Conservation (phyloP, 106 monocot genomes). For the Dioscorea alata region DNA sequence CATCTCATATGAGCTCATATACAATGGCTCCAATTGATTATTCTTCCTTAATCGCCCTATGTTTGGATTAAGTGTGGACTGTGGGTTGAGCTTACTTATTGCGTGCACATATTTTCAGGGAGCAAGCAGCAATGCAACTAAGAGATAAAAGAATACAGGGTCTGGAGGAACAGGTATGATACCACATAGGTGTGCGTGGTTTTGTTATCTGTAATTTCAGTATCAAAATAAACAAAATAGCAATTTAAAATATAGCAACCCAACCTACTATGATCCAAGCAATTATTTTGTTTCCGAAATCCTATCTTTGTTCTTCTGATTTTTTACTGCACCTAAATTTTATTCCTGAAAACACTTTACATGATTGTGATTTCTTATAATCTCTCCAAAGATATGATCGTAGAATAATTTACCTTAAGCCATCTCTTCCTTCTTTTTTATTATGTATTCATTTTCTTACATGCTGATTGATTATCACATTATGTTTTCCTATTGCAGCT, state of each 20-base stretch:
- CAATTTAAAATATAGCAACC: not conserved
- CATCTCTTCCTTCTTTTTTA: not conserved
- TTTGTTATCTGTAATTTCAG: not conserved
- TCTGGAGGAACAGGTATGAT: conserved; percentile 54
- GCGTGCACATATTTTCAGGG: conserved; percentile 17
- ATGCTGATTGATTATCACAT: not conserved
- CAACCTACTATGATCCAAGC: too few relatives aligned
- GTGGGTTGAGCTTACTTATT: not conserved
- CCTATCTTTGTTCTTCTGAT: not conserved
- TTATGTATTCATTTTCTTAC: not conserved
- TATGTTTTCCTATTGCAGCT: conserved; percentile 27
- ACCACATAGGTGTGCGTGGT: not conserved
- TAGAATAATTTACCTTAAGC: not conserved
- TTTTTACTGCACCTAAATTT: not conserved
- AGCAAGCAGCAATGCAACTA: conserved; percentile 23
- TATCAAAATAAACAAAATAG: not conserved
- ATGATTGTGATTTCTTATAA: not conserved
- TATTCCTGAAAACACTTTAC: not conserved
- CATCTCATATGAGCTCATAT: not conserved
- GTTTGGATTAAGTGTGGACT: not conserved
- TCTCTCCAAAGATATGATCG: not conserved
- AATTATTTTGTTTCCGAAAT: not conserved
- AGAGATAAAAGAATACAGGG: conserved; percentile 40
- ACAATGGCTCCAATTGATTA: not conserved
- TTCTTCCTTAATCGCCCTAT: not conserved